Conservation (phyloP, 192 early-diverging fungal species). For the Diversispora epigaea region DNA sequence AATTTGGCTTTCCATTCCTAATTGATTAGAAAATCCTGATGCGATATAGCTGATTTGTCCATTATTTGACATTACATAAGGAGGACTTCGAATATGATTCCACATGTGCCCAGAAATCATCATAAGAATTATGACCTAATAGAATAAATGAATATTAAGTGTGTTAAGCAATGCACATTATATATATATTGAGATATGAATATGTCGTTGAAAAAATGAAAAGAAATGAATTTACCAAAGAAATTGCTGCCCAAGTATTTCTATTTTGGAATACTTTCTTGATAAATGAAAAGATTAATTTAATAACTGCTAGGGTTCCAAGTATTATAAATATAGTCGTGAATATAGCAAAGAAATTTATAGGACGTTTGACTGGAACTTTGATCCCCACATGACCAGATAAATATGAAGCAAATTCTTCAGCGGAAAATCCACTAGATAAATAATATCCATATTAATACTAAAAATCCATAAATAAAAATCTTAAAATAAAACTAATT, state of each 20-base stretch:
- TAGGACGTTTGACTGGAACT: slow-evolving; percentile 52
- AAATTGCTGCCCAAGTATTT: slow-evolving; percentile 55
- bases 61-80: slow-evolving; percentile 56
- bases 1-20: slow-evolving; percentile 70
- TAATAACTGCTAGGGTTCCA: slow-evolving; percentile 35
- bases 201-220: background rate
- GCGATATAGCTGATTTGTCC: slow-evolving; percentile 62
- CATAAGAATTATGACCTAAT: slow-evolving; percentile 60
- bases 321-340: slow-evolving; percentile 41
- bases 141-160: background rate
- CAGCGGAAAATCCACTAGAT: slow-evolving; percentile 61
- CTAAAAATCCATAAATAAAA: background rate
- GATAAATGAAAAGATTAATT: slow-evolving; percentile 46
- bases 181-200: background rate
- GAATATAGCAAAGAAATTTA: slow-evolving; percentile 53
- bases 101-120: slow-evolving; percentile 84
- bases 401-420: slow-evolving; percentile 62
- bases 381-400: slow-evolving; percentile 38
- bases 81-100: slow-evolving; percentile 78
- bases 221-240: slow-evolving; percentile 43
- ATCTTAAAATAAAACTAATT: background rate
- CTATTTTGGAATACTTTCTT: slow-evolving; percentile 52
- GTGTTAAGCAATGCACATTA: background rate
- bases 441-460: background rate
- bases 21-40: slow-evolving; percentile 66